Percentiles rank a stretch among this genome's conserved stretches.
These are phyloP conservation scores for Scedosporium aurantiacum DNA, from an alignment of 2,329 filamentous ascomycete genomes.

Conservation along the genomic window DNA sequence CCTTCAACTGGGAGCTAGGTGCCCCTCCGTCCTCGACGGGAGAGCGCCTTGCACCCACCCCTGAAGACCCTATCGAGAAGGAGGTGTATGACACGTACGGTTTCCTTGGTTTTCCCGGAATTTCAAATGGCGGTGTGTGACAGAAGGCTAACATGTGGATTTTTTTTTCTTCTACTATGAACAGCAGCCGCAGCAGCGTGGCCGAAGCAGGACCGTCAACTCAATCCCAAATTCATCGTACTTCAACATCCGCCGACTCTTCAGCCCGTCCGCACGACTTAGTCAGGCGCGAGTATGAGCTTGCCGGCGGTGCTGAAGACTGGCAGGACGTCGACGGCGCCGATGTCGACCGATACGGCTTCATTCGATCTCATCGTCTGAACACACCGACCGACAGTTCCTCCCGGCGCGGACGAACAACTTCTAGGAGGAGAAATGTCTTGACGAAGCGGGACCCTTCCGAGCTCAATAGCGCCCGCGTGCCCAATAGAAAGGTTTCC, in stretches of 20 bases:
- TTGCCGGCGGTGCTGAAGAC: constrained; percentile 52
- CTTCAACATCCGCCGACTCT: constrained; percentile 30
- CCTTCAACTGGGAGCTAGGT: constrained; percentile 41
- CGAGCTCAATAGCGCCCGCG: constrained; percentile 25
- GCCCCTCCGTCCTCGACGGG: constrained; percentile 28
- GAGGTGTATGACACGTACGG: constrained; percentile 45
- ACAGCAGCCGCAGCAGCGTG: background rate
- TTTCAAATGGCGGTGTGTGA: background rate
- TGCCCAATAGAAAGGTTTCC: constrained; percentile 44
- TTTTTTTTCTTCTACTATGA: constrained; percentile 9
- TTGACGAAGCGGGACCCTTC: constrained; percentile 26
- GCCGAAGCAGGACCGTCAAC: constrained; percentile 7
- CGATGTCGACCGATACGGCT: constrained; percentile 58
- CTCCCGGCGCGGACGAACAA: constrained; percentile 5
- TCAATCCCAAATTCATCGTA: background rate
- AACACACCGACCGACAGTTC: constrained; percentile 26
- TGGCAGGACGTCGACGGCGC: constrained; percentile 53
- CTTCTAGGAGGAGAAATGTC: constrained; percentile 24
- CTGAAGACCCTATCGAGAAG: constrained; percentile 40
- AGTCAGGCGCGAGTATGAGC: constrained; percentile 29
- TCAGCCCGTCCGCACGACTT: constrained; percentile 28
- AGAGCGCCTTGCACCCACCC: constrained; percentile 37
- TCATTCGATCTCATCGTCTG: constrained; percentile 40
- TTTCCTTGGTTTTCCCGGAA: constrained; percentile 32
- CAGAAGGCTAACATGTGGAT: constrained; percentile 12